Conservation (phyloP, 306 rosid species). For the Vigna mungo region DNA sequence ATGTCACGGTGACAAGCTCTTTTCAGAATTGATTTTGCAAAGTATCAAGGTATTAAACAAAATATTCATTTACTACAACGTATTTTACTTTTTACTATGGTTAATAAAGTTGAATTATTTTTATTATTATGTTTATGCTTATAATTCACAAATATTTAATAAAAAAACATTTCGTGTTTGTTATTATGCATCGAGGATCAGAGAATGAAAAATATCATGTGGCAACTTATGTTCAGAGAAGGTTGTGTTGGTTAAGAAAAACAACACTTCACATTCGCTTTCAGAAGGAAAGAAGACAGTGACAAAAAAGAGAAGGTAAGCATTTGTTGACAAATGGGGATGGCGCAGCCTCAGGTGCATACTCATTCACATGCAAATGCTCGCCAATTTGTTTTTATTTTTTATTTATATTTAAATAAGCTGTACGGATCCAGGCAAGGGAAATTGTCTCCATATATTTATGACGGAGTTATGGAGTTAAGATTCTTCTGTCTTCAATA, state of each 20-base stretch:
- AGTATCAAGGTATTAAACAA: not conserved
- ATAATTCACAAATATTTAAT: too few species aligned
- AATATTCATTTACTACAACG: not conserved
- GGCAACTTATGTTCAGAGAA: not conserved
- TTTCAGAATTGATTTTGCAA: not conserved
- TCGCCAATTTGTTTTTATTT: not conserved
- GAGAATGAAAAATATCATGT: too few species aligned
- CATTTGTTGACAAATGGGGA: slow-evolving; percentile 41
- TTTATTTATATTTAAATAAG: too few species aligned
- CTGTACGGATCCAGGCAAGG: not conserved
- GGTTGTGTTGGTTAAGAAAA: not conserved
- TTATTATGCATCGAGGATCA: too few species aligned
- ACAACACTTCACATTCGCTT: not conserved
- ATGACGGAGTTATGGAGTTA: not conserved
- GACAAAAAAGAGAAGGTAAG: slow-evolving; percentile 1
- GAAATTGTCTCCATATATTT: not conserved
- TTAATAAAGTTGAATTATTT: too few species aligned
- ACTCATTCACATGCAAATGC: slow-evolving; percentile 16
- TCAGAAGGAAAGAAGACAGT: slow-evolving; percentile 18
- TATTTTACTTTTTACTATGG: not conserved
- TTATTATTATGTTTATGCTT: too few species aligned
- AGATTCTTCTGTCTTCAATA: not conserved
- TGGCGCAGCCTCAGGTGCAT: slow-evolving; percentile 27
- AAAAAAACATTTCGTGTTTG: too few species aligned
- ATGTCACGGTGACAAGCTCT: slow-evolving; percentile 1